These are phyloP conservation scores for Artemisia argyi DNA, from an alignment of 129 eudicot genomes.

Conservation along the genomic window DNA sequence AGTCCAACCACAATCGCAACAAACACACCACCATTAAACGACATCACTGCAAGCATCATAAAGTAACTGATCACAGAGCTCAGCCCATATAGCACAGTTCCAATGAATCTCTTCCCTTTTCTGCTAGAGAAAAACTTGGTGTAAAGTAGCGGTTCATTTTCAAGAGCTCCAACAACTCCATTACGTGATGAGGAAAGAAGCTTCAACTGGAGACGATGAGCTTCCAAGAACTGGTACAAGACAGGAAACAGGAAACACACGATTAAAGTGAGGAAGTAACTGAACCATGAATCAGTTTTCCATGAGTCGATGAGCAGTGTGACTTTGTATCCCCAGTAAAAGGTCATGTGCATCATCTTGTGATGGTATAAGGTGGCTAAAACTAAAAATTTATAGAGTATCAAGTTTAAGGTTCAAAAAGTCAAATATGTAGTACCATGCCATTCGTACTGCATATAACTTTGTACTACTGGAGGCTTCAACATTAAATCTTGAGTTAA, in stretches of 20 bases:
- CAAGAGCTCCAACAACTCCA: background rate
- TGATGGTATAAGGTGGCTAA: conserved; percentile 10
- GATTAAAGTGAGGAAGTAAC: conserved; percentile 49
- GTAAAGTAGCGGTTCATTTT: conserved; percentile 28
- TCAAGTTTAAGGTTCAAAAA: background rate
- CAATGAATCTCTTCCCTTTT: conserved; percentile 27
- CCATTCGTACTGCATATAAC: conserved; percentile 14
- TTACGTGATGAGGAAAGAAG: conserved; percentile 20
- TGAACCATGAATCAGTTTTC: conserved; percentile 56
- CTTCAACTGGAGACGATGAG: conserved; percentile 57
- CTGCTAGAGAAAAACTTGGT: conserved; percentile 31
- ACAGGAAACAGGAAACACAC: conserved; percentile 48
- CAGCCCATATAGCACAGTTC: conserved; percentile 50
- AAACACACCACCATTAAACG: conserved; percentile 80
- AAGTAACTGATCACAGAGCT: conserved; percentile 71
- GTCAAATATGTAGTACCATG: conserved; percentile 27
- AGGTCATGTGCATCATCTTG: conserved; percentile 94
- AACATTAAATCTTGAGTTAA: too few species aligned
- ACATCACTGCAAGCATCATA: conserved; percentile 83
- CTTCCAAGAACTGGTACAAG: conserved; percentile 82
- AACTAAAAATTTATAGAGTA: conserved; percentile 11
- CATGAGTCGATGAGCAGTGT: conserved; percentile 72
- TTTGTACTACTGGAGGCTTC: conserved; percentile 10
- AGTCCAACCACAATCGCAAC: conserved; percentile 62
- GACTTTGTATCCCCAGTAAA: conserved; percentile 67